phyloP scores from a whole-genome alignment of 2,329 filamentous ascomycete genomes.

The Ophiobolus disseminans region DNA sequence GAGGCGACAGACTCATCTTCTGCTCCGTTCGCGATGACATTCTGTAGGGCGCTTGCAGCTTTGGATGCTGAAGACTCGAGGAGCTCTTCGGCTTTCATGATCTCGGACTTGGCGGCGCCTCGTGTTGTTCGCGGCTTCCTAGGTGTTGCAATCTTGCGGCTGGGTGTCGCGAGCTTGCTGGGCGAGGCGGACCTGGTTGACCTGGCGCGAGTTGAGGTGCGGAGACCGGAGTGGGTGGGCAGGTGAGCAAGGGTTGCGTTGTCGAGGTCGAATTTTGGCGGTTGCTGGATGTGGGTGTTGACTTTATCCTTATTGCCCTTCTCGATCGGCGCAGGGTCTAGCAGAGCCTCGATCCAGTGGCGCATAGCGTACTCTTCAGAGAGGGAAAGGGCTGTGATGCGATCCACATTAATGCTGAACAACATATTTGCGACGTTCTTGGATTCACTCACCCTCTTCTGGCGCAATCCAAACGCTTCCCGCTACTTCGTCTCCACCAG shows the following conservation, averaged over 20 bases:
- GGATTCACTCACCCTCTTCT: slow-evolving; percentile 62
- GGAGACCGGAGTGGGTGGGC: slow-evolving; percentile 39
- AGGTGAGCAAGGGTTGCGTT: slow-evolving; percentile 44
- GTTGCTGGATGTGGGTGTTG: slow-evolving; percentile 75
- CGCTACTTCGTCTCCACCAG: slow-evolving; percentile 89
- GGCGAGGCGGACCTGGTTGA: slow-evolving; percentile 67
- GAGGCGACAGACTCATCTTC: slow-evolving; percentile 34
- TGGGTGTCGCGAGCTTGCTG: slow-evolving; percentile 56
- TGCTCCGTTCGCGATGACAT: slow-evolving; percentile 41
- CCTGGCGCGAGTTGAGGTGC: slow-evolving; percentile 55
- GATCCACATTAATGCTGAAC: slow-evolving; percentile 26
- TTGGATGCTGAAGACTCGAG: slow-evolving; percentile 57
- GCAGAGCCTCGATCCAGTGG: slow-evolving; percentile 88
- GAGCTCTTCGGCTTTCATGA: slow-evolving; percentile 38
- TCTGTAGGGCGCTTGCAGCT: slow-evolving; percentile 53
- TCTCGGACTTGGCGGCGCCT: slow-evolving; percentile 37
- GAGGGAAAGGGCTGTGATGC: slow-evolving; percentile 73
- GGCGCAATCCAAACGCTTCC: slow-evolving; percentile 97
- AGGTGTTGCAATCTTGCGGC: slow-evolving; percentile 59
- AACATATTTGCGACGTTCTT: not conserved
- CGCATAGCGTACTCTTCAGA: slow-evolving; percentile 86
- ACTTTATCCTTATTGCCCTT: slow-evolving; percentile 70
- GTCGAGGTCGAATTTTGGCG: slow-evolving; percentile 76
- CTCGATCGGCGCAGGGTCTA: slow-evolving; percentile 84
- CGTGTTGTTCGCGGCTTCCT: slow-evolving; percentile 61